These are phyloP conservation scores for Fusarium sp. DNA, from an alignment of 2,329 filamentous ascomycete species.

Conservation along the genomic window DNA sequence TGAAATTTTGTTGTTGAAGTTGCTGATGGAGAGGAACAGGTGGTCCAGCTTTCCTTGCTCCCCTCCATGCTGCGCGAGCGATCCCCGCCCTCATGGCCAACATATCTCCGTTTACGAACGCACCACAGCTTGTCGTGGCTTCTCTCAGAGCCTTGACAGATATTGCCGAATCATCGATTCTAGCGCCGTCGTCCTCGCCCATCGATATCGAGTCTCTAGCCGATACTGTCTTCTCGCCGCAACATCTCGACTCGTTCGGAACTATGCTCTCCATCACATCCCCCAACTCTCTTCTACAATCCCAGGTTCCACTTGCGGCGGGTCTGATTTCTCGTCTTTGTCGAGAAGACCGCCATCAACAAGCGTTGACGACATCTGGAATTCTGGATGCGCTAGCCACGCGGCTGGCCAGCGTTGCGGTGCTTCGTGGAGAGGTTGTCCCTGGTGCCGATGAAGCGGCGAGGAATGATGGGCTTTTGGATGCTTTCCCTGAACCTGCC, in stretches of 20 bases:
- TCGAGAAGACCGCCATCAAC: slow-evolving; percentile 72
- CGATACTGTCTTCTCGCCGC: slow-evolving; percentile 68
- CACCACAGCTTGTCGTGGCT: slow-evolving; percentile 72
- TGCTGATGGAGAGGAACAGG: slow-evolving; percentile 58
- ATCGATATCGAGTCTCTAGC: slow-evolving; percentile 62
- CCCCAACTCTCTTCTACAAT: slow-evolving; percentile 60
- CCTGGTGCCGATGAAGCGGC: slow-evolving; percentile 66
- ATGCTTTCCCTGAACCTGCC: slow-evolving; percentile 68
- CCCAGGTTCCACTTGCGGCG: slow-evolving; percentile 68
- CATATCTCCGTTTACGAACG: slow-evolving; percentile 70
- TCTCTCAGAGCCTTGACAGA: slow-evolving; percentile 77
- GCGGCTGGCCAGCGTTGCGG: slow-evolving; percentile 74
- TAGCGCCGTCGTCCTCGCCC: slow-evolving; percentile 60
- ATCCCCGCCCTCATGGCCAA: slow-evolving; percentile 75
- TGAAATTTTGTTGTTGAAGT: background rate
- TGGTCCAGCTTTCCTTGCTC: slow-evolving; percentile 78
- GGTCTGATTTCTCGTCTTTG: slow-evolving; percentile 67
- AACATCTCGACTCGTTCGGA: slow-evolving; percentile 68
- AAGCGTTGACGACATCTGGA: slow-evolving; percentile 72
- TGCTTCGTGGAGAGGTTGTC: slow-evolving; percentile 72
- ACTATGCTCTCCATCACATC: slow-evolving; percentile 70
- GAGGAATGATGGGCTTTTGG: slow-evolving; percentile 61
- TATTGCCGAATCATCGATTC: slow-evolving; percentile 69
- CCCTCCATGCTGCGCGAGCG: slow-evolving; percentile 72
- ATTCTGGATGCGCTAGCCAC: slow-evolving; percentile 80